These are phyloP conservation scores for Dionaea muscipula DNA, from an alignment of 179 eudicot species.

Conservation along the genomic window DNA sequence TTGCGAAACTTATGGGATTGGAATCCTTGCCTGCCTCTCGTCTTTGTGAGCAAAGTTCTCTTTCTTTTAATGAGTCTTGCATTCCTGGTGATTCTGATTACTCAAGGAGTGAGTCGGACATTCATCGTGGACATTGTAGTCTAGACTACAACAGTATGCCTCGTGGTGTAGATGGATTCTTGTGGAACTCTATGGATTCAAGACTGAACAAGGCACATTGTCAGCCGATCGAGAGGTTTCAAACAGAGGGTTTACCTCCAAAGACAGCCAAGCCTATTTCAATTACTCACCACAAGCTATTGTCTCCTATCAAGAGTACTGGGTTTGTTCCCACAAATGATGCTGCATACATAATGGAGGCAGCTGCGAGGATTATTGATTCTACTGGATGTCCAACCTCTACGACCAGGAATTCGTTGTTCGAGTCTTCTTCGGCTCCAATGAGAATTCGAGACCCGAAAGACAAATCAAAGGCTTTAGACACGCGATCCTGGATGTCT, in stretches of 20 bases:
- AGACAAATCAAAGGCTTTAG: constrained; percentile 52
- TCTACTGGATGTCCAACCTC: constrained; percentile 41
- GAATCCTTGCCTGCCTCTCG: constrained; percentile 66
- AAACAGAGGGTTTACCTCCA: constrained; percentile 72
- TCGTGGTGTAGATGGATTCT: constrained; percentile 28
- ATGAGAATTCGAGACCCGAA: constrained; percentile 49
- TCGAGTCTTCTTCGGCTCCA: constrained; percentile 61
- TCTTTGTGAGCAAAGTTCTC: constrained; percentile 36
- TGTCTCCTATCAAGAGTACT: constrained; percentile 86
- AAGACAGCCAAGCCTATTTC: constrained; percentile 77
- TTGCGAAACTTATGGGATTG: constrained; percentile 96
- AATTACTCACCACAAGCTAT: constrained; percentile 53
- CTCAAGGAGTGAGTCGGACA: constrained; percentile 24
- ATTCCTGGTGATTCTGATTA: constrained; percentile 32
- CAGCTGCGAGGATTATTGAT: constrained; percentile 66
- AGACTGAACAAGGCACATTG: constrained; percentile 33
- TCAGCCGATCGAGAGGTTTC: constrained; percentile 75
- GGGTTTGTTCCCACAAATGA: constrained; percentile 66
- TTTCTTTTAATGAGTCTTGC: constrained; percentile 36
- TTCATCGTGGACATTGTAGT: constrained; percentile 31
- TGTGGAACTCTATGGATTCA: constrained; percentile 37
- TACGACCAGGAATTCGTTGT: constrained; percentile 27
- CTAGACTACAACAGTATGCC: constrained; percentile 30
- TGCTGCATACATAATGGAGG: constrained; percentile 65
- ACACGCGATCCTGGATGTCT: constrained; percentile 25